Percentiles rank a stretch among this genome's conserved stretches.
Conservation (phyloP, 2,329 filamentous ascomycete species). For the Sclerotinia subarctica region DNA sequence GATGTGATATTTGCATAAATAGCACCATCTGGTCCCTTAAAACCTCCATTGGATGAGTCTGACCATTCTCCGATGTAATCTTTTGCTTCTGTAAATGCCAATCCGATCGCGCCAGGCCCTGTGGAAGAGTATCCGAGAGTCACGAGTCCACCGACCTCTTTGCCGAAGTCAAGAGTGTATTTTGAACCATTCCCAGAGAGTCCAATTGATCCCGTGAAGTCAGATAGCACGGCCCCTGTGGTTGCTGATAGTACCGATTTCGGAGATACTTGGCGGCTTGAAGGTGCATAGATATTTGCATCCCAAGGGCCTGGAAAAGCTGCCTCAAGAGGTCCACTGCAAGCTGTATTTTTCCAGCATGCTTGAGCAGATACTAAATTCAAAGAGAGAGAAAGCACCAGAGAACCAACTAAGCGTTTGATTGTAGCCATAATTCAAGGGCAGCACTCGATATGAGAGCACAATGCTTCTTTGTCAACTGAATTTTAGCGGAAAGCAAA, state of each 20-base stretch:
- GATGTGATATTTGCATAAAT: conserved; percentile 44
- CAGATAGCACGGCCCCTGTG: conserved; percentile 35
- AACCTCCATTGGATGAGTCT: conserved; percentile 48
- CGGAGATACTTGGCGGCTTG: conserved; percentile 50
- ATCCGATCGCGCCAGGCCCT: conserved; percentile 42
- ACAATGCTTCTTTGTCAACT: conserved; percentile 1
- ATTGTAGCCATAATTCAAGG: conserved; percentile 11
- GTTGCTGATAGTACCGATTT: conserved; percentile 43
- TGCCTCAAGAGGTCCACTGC: conserved; percentile 47
- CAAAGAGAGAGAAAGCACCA: conserved; percentile 12
- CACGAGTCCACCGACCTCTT: conserved; percentile 56
- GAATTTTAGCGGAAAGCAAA: background rate
- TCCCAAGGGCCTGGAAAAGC: conserved; percentile 60
- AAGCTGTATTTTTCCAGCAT: conserved; percentile 57
- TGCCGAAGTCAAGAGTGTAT: conserved; percentile 56
- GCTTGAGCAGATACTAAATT: conserved; percentile 21
- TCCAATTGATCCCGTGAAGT: conserved; percentile 21
- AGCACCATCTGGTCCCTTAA: conserved; percentile 49
- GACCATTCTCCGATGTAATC: conserved; percentile 49
- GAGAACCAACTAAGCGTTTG: background rate
- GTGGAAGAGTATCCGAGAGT: conserved; percentile 38
- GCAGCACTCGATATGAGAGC: background rate
- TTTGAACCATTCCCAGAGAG: conserved; percentile 47
- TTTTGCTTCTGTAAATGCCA: conserved; percentile 49
- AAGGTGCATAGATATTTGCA: conserved; percentile 53